phyloP scores from a whole-genome alignment of 2,329 filamentous ascomycete species.

The Pestalotiopsis sp. region DNA sequence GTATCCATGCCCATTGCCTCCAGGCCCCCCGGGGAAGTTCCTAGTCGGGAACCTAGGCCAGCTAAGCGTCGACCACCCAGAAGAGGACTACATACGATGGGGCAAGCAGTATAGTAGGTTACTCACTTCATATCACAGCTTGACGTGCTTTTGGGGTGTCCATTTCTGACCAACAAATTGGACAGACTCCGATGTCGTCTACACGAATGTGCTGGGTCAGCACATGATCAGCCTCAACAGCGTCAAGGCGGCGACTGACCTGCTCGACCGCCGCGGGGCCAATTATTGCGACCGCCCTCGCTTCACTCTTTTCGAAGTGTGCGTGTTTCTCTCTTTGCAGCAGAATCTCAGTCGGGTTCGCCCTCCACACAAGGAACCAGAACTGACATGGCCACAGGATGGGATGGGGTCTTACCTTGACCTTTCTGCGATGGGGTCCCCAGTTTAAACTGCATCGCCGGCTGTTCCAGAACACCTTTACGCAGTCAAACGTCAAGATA shows the following conservation, averaged over 20 bases:
- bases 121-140: not conserved
- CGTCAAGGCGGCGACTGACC: conserved; percentile 38
- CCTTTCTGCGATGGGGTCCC: conserved; percentile 35
- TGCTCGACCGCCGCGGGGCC: conserved; percentile 41
- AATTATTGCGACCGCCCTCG: conserved; percentile 43
- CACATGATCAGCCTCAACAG: conserved; percentile 41
- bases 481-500: conserved; percentile 32
- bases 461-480: conserved; percentile 43
- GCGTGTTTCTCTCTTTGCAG: not conserved
- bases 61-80: conserved; percentile 32
- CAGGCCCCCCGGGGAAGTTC: conserved; percentile 30
- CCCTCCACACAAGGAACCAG: not conserved
- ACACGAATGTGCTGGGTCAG: conserved; percentile 39
- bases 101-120: conserved; percentile 33
- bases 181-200: conserved; percentile 31
- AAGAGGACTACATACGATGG: conserved; percentile 34
- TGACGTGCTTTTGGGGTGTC: not conserved
- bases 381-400: conserved; percentile 15
- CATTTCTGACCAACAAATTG: conserved; percentile 21
- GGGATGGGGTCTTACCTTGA: conserved; percentile 30
- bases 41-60: conserved; percentile 33
- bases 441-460: conserved; percentile 43
- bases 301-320: conserved; percentile 37
- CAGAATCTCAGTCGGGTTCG: not conserved
- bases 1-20: conserved; percentile 27